phyloP scores from a whole-genome alignment of 2,329 filamentous ascomycete genomes.

The Parascedosporium putredinis region DNA sequence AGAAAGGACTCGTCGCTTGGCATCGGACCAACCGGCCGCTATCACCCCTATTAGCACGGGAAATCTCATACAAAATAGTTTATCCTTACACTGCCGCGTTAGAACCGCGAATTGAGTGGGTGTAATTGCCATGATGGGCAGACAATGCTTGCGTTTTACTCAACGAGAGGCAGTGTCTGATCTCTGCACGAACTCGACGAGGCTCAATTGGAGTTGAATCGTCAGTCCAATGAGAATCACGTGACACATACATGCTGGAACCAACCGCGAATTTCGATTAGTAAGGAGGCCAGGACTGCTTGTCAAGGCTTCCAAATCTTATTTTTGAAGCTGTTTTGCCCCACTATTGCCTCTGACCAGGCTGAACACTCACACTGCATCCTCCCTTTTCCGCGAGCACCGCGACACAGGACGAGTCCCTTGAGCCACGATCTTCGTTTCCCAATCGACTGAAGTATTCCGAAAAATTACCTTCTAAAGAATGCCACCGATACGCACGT shows the following conservation, averaged over 20 bases:
- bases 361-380: too few relatives aligned
- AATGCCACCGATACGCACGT: constrained; percentile 71
- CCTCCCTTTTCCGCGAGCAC: too few relatives aligned
- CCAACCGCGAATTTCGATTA: not conserved
- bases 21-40: constrained; percentile 87
- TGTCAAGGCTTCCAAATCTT: not conserved
- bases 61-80: constrained; percentile 5
- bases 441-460: not conserved
- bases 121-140: constrained; percentile 69
- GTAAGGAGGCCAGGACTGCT: not conserved
- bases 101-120: constrained; percentile 82
- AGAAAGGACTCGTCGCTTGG: constrained; percentile 73
- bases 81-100: constrained; percentile 62
- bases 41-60: constrained; percentile 25
- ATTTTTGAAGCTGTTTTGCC: not conserved
- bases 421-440: not conserved
- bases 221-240: not conserved
- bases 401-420: too few relatives aligned
- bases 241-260: not conserved
- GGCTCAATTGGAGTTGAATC: not conserved
- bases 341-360: not conserved
- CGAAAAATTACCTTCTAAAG: not conserved
- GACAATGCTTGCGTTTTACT: constrained; percentile 17
- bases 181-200: not conserved
- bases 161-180: not conserved